Evolutionary conservation across 1,139 yeast species (phyloP).

Genomic region (Hyphopichia burtonii): DNA sequence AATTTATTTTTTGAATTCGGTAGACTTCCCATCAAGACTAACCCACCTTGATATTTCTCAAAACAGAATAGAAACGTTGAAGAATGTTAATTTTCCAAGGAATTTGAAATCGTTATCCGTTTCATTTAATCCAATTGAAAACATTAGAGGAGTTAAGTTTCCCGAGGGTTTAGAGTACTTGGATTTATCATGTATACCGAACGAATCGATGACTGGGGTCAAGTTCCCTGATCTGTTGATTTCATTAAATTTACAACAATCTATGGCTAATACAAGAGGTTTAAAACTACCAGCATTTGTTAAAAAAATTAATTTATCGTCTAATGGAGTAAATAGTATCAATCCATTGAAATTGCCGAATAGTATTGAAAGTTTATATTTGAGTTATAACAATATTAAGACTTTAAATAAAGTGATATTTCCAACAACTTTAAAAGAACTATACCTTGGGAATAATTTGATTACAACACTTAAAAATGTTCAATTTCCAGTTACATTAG

Average conservation of each 20-base stretch:
- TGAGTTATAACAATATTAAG: conserved; percentile 44
- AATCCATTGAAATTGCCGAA: conserved; percentile 47
- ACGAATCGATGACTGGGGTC: conserved; percentile 49
- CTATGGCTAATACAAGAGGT: conserved; percentile 49
- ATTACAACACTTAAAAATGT: conserved; percentile 48
- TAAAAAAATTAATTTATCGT: conserved; percentile 33
- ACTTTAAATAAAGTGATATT: conserved; percentile 46
- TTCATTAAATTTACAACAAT: conserved; percentile 40
- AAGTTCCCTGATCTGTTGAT: conserved; percentile 43
- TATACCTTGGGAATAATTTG: conserved; percentile 43
- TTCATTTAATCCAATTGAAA: conserved; percentile 45
- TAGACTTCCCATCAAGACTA: conserved; percentile 36
- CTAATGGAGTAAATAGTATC: conserved; percentile 46
- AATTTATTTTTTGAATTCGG: conserved; percentile 40
- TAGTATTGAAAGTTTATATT: conserved; percentile 35
- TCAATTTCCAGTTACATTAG: conserved; percentile 36
- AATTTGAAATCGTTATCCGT: conserved; percentile 30
- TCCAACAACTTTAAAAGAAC: conserved; percentile 34
- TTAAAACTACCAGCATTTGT: conserved; percentile 38
- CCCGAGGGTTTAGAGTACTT: conserved; percentile 37
- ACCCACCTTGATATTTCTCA: conserved; percentile 37
- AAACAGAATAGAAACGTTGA: conserved; percentile 40
- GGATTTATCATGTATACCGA: conserved; percentile 45
- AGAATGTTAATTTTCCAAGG: conserved; percentile 41
- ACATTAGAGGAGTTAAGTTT: conserved; percentile 40